Evolutionary conservation across 176 grass and related monocot genomes (phyloP), one percentile per base, ranked within the genome.

Genomic region (Oryza coarctata): DNA sequence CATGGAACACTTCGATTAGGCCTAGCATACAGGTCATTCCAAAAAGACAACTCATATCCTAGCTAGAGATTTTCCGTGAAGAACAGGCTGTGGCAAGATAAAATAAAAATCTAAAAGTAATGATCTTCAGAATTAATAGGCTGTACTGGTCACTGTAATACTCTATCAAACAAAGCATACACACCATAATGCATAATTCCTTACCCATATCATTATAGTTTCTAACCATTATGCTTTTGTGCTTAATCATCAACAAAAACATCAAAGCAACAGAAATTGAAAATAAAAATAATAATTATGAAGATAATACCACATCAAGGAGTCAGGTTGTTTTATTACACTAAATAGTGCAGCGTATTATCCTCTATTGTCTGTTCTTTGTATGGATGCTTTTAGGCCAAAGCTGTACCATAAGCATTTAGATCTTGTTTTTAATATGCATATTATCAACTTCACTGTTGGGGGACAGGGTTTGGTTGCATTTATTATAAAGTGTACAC

Each of bases 71-170:
- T 65, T 65, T 44, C 65, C 44, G 20, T 35, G 29, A 35, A 75
- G 15, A 67, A 39, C 4, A 33, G 67, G 18, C 35, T 31, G 5
- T 35, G 27, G 12, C 41, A 84, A 68, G 11, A 41, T 68, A 31
- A 57, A 40, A 30, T 64, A 82, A 73, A 45, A 79, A 32, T 73
- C 77, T 52, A 18, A 68, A 68, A n/a, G 72, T 22, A 84, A 58
- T 6, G 13, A 69, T 40, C 35, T 82, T 72, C 50, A 65, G 71
- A 22, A 63, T 57, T 38, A 28, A 39, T 22, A 50, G 44, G 34
- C 23, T 83, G 57, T 30, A 73, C 12, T 73, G 57, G n/a, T 36
- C 41, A 75, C n/a, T 65, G 17, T 28, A 33, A 23, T 45, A 63
- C 38, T 65, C 33, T n/a, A 84, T 17, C 82, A 55, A 68, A 76